phyloP scores from a whole-genome alignment of 257 asterid genomes.

The Anisodus tanguticus region DNA sequence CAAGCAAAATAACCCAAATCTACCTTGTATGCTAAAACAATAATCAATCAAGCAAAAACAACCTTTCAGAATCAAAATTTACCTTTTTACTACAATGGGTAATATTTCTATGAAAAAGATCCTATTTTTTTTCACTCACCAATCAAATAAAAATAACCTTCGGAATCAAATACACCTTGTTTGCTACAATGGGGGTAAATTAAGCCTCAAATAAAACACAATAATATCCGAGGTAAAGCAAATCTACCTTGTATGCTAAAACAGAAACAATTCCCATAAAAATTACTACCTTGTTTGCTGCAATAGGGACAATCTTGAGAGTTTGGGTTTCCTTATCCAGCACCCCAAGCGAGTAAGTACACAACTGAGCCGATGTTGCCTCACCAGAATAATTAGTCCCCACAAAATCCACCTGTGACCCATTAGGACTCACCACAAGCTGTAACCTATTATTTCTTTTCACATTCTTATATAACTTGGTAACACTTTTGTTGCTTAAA shows the following conservation, averaged over 20 bases:
- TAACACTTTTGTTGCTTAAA: conserved; percentile 7
- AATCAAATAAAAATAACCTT: background rate
- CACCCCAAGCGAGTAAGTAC: conserved; percentile 72
- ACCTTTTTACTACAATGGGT: background rate
- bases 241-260: no score
- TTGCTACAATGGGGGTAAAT: conserved; percentile 41
- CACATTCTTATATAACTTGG: conserved; percentile 46
- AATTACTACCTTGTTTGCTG: conserved; percentile 30
- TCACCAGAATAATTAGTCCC: conserved; percentile 81
- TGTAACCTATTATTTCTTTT: conserved; percentile 56
- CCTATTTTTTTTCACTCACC: background rate
- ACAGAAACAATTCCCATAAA: no score
- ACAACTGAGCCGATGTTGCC: conserved; percentile 66
- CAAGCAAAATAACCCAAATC: background rate
- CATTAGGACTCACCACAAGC: conserved; percentile 62
- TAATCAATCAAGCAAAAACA: background rate
- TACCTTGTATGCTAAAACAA: background rate
- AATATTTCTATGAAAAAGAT: no score
- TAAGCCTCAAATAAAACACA: background rate
- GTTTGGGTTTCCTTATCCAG: conserved; percentile 65
- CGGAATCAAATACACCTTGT: conserved; percentile 43
- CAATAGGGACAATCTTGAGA: conserved; percentile 69
- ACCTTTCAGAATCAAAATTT: background rate
- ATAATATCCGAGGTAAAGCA: no score
- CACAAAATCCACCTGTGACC: conserved; percentile 61